phyloP scores from a whole-genome alignment of 176 grass and related monocot genomes.

The Triticum urartu region DNA sequence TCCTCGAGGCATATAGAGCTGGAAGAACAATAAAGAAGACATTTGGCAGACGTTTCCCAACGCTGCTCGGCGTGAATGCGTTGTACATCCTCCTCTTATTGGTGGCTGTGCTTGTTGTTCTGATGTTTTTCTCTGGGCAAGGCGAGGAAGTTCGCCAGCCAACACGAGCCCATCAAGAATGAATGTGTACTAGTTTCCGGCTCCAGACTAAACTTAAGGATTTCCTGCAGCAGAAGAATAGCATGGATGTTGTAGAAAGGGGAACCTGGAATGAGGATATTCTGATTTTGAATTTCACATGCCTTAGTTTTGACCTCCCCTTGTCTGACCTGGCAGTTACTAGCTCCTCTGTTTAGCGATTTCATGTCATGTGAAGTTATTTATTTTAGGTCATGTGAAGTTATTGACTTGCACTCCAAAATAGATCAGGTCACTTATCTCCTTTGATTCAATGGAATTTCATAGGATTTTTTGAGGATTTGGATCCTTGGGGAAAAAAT shows the following conservation, averaged over 20 bases:
- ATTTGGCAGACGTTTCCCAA: constrained; percentile 36
- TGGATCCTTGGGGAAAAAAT: neutral
- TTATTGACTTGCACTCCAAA: neutral
- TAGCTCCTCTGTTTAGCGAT: neutral
- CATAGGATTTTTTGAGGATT: neutral
- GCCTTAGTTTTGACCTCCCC: neutral
- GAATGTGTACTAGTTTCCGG: neutral
- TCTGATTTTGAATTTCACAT: neutral
- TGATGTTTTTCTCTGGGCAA: constrained; percentile 58
- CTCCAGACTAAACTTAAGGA: neutral
- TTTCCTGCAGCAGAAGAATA: neutral
- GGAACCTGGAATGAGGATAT: neutral
- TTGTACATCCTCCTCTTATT: constrained; percentile 54
- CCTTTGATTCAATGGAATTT: neutral
- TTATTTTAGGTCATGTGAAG: neutral
- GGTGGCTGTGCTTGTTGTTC: constrained; percentile 45
- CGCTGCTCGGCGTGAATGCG: constrained; percentile 47
- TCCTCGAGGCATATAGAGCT: constrained; percentile 73
- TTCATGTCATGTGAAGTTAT: neutral
- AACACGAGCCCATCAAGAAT: constrained; percentile 46
- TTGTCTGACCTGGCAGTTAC: neutral
- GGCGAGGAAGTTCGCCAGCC: constrained; percentile 39
- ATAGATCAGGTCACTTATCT: neutral
- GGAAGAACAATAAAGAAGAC: constrained; percentile 65
- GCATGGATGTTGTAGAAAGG: constrained; percentile 13